Conservation (phyloP, 2,329 filamentous ascomycete genomes). For the Cyphellophora europaea region DNA sequence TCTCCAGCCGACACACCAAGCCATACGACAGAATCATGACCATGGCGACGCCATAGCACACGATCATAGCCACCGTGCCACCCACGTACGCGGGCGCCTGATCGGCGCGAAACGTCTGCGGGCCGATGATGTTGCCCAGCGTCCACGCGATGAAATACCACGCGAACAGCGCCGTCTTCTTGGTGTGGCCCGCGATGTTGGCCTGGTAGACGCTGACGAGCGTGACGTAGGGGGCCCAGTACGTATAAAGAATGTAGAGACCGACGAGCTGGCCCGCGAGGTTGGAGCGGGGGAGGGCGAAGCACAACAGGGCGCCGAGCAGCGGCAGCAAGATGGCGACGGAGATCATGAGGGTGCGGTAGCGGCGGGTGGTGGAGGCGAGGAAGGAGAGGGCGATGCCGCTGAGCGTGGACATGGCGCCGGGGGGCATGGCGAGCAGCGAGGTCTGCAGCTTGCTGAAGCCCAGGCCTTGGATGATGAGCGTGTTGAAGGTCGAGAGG, state of each 20-base stretch:
- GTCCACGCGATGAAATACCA: constrained; percentile 54
- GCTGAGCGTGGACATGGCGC: constrained; percentile 49
- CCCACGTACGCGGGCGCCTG: constrained; percentile 52
- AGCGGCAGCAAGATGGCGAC: constrained; percentile 50
- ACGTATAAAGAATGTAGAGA: constrained; percentile 57
- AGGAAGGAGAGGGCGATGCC: constrained; percentile 49
- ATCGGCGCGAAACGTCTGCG: constrained; percentile 48
- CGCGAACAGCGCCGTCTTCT: constrained; percentile 56
- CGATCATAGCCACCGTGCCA: constrained; percentile 44
- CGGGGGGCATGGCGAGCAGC: constrained; percentile 59
- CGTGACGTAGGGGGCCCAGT: constrained; percentile 57
- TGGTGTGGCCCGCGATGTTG: constrained; percentile 59
- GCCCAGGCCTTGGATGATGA: constrained; percentile 53
- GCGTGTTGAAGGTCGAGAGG: constrained; percentile 55
- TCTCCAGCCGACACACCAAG: constrained; percentile 35
- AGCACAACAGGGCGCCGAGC: constrained; percentile 43
- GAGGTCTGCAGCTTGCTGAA: constrained; percentile 50
- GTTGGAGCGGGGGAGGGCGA: constrained; percentile 38
- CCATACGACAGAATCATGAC: constrained; percentile 44
- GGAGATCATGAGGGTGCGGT: constrained; percentile 49
- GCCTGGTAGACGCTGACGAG: constrained; percentile 60
- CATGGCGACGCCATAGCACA: constrained; percentile 45
- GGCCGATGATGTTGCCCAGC: constrained; percentile 58
- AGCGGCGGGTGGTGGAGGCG: constrained; percentile 45
- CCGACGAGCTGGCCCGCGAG: constrained; percentile 45